Evolutionary conservation across 139 green algal genomes (phyloP), one percentile per base, ranked within the genome.

Genomic region (Tetratostichococcus sp.): DNA sequence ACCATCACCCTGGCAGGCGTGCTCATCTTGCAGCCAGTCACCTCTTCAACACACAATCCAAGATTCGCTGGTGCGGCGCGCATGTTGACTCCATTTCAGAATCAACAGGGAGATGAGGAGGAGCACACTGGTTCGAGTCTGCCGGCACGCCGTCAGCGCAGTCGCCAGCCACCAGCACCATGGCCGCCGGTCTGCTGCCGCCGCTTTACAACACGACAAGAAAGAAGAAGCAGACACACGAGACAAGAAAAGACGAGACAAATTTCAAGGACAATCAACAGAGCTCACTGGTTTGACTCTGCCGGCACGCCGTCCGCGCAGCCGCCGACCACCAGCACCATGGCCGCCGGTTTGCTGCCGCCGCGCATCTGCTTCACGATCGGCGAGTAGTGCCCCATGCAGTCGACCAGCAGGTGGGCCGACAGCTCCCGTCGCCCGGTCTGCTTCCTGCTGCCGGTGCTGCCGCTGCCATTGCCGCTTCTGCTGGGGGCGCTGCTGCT

Each of bases 301-400:
- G 31, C 8, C 62, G 42, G 35, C 84, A 88, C 62, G 89, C 82
- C 91, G 32, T 82, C 75, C 16, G 89, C 86, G 76, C 91, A 95
- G 0, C 80, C 82, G 19, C 94, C 94, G 70, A 97, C 92, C 67
- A 98, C 93, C 71, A 97, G 68, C 67, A 88, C 89, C 84, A 98
- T 89, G 62, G 91, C 91, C 32, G 97, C 86, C 3, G 93, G 92
- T 75, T 91, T 92, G 3, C 73, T 65, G 1, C 79, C 42, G 22
- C 84, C 80, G 16, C 94, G 70, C 58, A 93, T 80, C 86, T 97
- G 92, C 70, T 89, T 89, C 2, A 93, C 90, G 30, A 97, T 93
- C 66, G 89, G 86, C 14, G 75, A 89, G 77, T 85, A 92, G 73
- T 97, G 87, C 31, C 94, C 94, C 93, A 97, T 97, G 84, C 87